Conservation (phyloP, 768 basidiomycete species). For the Boletus bicolor region DNA sequence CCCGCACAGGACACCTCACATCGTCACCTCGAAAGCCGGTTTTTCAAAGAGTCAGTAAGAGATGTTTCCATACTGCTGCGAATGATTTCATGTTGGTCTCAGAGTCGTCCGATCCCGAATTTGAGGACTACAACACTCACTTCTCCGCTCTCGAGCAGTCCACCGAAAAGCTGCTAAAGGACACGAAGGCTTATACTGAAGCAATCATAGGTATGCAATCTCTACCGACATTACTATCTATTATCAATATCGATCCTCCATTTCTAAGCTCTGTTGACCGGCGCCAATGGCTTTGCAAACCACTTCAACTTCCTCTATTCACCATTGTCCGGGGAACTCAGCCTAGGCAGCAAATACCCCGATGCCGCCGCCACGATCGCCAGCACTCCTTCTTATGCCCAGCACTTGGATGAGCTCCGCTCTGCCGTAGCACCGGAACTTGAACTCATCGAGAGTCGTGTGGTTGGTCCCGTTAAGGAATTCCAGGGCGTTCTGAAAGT, state of each 20-base stretch:
- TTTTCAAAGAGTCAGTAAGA: constrained; percentile 81
- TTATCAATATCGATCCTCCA: constrained; percentile 1
- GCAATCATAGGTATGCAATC: constrained; percentile 58
- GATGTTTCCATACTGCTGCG: not conserved
- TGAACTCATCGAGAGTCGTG: constrained; percentile 86
- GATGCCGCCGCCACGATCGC: constrained; percentile 72
- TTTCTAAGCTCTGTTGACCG: constrained; percentile 57
- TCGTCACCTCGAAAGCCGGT: constrained; percentile 83
- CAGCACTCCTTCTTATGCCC: constrained; percentile 70
- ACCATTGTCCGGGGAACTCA: constrained; percentile 73
- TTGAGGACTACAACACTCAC: constrained; percentile 80
- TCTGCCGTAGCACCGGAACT: constrained; percentile 82
- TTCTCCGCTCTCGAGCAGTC: constrained; percentile 76
- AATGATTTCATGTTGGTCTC: constrained; percentile 6
- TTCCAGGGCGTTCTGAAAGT: constrained; percentile 80
- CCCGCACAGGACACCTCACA: constrained; percentile 75
- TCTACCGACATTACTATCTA: not conserved
- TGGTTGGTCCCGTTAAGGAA: constrained; percentile 86
- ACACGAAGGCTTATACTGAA: constrained; percentile 84
- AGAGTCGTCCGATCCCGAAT: constrained; percentile 86
- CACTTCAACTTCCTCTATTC: constrained; percentile 65
- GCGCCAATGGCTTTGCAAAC: constrained; percentile 58
- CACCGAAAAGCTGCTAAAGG: constrained; percentile 88
- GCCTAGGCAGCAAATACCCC: constrained; percentile 75
- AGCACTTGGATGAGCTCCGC: constrained; percentile 78